Conservation (phyloP, 2,329 filamentous ascomycete genomes). For the Colletotrichum scovillei region DNA sequence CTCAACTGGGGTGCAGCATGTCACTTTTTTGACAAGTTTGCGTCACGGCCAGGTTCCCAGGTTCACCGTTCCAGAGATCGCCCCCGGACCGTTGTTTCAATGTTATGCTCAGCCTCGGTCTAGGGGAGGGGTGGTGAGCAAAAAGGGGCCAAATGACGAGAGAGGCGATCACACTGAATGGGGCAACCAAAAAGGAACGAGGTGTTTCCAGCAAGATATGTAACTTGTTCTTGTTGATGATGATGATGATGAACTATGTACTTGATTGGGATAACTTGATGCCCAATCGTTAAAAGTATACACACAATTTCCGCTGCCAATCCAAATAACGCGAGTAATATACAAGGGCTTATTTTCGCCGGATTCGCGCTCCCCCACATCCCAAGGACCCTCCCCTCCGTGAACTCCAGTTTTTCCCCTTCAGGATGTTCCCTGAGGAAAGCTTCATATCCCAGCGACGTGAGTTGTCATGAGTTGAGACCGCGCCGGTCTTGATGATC, state of each 20-base stretch:
- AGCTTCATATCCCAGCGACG: neutral
- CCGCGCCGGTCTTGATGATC: neutral
- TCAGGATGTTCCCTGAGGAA: neutral
- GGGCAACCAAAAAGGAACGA: neutral
- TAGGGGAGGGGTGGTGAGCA: neutral
- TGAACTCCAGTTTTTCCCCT: constrained; percentile 1
- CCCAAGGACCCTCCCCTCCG: neutral
- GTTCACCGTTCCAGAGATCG: constrained; percentile 1
- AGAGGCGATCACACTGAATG: neutral
- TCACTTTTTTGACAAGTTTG: constrained; percentile 8
- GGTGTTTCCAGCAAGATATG: neutral
- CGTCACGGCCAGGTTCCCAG: neutral
- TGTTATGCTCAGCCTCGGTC: constrained; percentile 12
- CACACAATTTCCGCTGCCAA: constrained; percentile 15
- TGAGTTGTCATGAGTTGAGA: neutral
- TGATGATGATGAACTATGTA: constrained; percentile 16
- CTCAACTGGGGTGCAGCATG: neutral
- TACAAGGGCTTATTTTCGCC: constrained; percentile 25
- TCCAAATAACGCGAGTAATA: constrained; percentile 22
- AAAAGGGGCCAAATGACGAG: neutral
- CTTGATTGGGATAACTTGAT: constrained; percentile 3
- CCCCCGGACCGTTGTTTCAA: constrained; percentile 20
- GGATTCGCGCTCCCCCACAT: neutral
- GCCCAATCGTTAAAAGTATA: constrained; percentile 9
- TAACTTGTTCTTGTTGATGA: neutral